These are phyloP conservation scores for Hordeum pubiflorum DNA, from an alignment of 202 grass and related monocot species.

Conservation along the genomic window DNA sequence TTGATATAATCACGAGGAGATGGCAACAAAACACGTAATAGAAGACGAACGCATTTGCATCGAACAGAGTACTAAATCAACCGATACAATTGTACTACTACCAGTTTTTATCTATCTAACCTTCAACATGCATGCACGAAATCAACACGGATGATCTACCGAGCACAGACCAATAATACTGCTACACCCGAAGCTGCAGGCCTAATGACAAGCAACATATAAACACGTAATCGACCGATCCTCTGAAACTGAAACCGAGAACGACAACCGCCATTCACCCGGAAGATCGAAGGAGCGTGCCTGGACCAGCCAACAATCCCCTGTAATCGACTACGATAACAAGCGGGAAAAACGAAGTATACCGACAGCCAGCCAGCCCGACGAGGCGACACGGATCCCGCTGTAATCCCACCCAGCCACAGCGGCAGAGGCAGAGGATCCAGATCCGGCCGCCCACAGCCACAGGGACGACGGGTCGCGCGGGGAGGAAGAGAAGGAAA, in stretches of 20 bases:
- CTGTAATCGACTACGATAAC: background rate
- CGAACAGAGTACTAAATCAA: background rate
- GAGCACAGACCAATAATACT: background rate
- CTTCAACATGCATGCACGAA: background rate
- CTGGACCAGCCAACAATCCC: background rate
- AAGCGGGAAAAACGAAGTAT: background rate
- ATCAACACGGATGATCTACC: background rate
- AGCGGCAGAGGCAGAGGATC: background rate
- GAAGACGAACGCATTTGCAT: background rate
- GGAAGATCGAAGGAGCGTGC: background rate
- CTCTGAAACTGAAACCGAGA: background rate
- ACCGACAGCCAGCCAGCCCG: background rate
- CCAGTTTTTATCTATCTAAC: no score
- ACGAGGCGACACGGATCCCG: background rate
- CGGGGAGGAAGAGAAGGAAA: background rate
- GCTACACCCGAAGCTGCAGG: background rate
- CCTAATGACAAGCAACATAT: no score
- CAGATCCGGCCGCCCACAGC: background rate
- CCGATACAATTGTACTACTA: no score
- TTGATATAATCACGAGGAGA: background rate
- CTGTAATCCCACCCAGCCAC: background rate
- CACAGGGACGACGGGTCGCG: background rate
- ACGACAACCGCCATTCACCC: background rate
- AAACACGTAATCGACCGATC: background rate
- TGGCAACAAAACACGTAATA: background rate